Evolutionary conservation across 768 basidiomycete genomes (phyloP).

Genomic region (Naematelia encephala): DNA sequence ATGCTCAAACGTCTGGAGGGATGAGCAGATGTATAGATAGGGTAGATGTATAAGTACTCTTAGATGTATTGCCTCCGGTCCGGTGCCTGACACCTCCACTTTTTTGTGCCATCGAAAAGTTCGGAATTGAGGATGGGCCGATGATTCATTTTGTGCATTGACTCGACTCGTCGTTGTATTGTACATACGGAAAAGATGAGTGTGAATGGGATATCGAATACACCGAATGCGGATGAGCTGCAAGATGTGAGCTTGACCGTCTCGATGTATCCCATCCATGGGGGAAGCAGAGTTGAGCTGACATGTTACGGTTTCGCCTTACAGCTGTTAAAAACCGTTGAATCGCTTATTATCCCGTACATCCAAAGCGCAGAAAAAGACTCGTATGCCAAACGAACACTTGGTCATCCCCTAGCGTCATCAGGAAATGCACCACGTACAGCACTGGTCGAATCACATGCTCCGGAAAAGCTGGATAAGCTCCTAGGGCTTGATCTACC

Average conservation of each 20-base stretch:
- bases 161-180: no score
- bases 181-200: no score
- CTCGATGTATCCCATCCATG: no score
- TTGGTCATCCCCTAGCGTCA: not conserved
- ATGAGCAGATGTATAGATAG: no score
- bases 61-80: no score
- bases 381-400: not conserved
- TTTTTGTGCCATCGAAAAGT: not conserved
- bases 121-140: not conserved
- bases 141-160: no score
- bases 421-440: not conserved
- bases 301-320: not conserved
- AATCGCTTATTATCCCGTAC: conserved; percentile 19
- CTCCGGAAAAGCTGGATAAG: conserved; percentile 5
- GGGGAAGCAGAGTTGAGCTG: no score
- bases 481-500: conserved; percentile 15
- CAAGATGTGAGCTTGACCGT: not conserved
- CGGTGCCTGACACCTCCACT: not conserved
- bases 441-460: conserved; percentile 4
- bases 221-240: not conserved
- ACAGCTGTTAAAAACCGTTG: conserved; percentile 23
- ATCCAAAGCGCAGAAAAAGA: conserved; percentile 4
- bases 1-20: conserved; percentile 17
- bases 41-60: no score
- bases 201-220: not conserved